phyloP scores from a whole-genome alignment of 345 rosid species.

The Geranium brycei region DNA sequence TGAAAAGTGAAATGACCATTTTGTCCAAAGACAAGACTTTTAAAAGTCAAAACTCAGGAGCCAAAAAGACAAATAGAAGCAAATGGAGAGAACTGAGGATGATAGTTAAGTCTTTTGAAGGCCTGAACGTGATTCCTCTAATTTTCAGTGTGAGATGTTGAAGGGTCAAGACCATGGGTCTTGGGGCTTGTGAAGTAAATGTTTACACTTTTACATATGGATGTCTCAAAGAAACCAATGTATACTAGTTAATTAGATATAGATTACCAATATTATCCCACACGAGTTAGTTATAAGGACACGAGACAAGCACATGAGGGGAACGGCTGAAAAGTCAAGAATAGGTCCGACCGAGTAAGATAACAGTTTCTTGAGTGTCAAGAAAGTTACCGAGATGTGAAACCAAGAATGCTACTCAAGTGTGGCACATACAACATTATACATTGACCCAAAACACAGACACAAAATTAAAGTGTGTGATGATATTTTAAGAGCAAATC shows the following conservation, averaged over 20 bases:
- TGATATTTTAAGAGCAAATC: slow-evolving; percentile 11
- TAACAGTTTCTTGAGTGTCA: neutral
- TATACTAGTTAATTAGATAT: no score
- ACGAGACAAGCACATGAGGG: no score
- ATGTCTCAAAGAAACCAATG: no score
- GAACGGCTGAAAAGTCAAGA: no score
- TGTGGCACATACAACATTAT: no score
- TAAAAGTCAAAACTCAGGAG: slow-evolving; percentile 2
- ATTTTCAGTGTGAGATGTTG: slow-evolving; percentile 74
- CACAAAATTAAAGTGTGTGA: slow-evolving; percentile 10
- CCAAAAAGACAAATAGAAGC: no score
- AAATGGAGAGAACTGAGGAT: neutral
- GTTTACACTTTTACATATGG: no score
- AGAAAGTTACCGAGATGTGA: neutral
- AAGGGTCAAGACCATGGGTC: slow-evolving; percentile 43
- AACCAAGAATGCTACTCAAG: no score
- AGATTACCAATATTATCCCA: no score
- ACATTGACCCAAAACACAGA: neutral
- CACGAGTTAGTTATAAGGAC: no score
- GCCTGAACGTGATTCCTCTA: slow-evolving; percentile 31
- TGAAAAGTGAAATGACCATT: slow-evolving; percentile 13
- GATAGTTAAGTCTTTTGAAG: slow-evolving; percentile 16
- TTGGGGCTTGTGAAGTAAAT: slow-evolving; percentile 16
- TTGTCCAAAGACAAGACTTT: slow-evolving; percentile 15
- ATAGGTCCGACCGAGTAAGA: no score